Percentiles rank a stretch among this genome's conserved stretches.
Conservation (phyloP, 768 basidiomycete genomes). For the Termitomyces sp. region DNA sequence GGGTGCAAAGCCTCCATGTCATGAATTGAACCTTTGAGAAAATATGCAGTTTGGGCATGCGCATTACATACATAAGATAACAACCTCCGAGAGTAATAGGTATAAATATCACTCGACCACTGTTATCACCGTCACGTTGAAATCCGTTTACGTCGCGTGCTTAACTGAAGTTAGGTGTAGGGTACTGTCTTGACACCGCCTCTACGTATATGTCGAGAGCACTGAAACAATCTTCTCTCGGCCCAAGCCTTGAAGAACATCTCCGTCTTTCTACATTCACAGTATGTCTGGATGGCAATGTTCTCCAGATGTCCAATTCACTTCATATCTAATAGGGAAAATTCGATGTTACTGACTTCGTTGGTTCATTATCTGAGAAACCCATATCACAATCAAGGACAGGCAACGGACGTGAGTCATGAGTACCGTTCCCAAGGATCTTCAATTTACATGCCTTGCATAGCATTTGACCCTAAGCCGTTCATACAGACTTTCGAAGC, state of each 20-base stretch:
- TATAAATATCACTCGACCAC: constrained; percentile 14
- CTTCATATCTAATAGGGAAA: constrained; percentile 50
- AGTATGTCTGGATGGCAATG: constrained; percentile 23
- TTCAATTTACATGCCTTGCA: constrained; percentile 4
- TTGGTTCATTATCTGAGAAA: constrained; percentile 81
- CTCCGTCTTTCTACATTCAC: constrained; percentile 51
- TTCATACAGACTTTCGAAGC: constrained; percentile 91
- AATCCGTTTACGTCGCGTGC: background rate
- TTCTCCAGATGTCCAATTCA: background rate
- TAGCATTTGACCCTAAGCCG: constrained; percentile 92
- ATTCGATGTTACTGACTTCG: constrained; percentile 89
- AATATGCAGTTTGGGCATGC: too few species aligned
- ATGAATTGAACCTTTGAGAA: constrained; percentile 10
- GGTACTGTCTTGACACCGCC: too few species aligned
- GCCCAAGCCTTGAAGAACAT: constrained; percentile 48
- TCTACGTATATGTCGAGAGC: constrained; percentile 10
- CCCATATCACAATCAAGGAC: constrained; percentile 82
- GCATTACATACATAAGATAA: background rate
- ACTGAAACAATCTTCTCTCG: constrained; percentile 24
- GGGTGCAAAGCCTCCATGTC: constrained; percentile 30
- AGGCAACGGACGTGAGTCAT: constrained; percentile 64
- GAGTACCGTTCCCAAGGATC: background rate
- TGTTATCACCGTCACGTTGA: background rate
- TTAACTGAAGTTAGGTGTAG: background rate
- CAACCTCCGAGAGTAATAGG: constrained; percentile 12